A percentile compares a stretch with the other conserved stretches of the same genome.
Conservation (phyloP, 1,139 yeast species). For the Yarrowia galli region DNA sequence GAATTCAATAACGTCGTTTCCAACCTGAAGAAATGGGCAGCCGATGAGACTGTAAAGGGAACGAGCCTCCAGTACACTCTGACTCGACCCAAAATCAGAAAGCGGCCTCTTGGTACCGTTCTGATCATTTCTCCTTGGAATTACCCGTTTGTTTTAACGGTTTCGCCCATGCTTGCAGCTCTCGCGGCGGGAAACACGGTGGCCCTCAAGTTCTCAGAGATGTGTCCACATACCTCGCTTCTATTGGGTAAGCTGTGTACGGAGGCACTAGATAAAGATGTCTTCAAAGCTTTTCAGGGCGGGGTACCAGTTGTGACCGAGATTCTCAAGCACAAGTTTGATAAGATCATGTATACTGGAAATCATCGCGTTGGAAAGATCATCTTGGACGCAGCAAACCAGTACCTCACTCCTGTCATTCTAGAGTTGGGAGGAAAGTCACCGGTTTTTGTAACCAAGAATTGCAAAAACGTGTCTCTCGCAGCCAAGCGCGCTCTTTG, state of each 20-base stretch:
- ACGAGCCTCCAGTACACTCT: slow-evolving; percentile 58
- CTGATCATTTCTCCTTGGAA: slow-evolving; percentile 86
- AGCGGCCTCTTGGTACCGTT: slow-evolving; percentile 77
- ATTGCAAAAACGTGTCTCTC: slow-evolving; percentile 53
- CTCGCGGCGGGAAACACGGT: slow-evolving; percentile 88
- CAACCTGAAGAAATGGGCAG: slow-evolving; percentile 66
- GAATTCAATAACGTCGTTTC: slow-evolving; percentile 69
- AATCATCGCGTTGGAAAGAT: slow-evolving; percentile 76
- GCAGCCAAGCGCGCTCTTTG: slow-evolving; percentile 74
- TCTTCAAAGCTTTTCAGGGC: slow-evolving; percentile 74
- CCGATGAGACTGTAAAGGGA: slow-evolving; percentile 59
- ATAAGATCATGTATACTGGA: slow-evolving; percentile 89
- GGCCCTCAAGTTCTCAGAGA: slow-evolving; percentile 80
- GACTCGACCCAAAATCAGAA: slow-evolving; percentile 62
- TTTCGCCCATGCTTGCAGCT: slow-evolving; percentile 79
- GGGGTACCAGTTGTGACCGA: slow-evolving; percentile 72
- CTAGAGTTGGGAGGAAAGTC: slow-evolving; percentile 93
- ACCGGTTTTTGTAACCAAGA: slow-evolving; percentile 73
- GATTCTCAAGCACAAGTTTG: slow-evolving; percentile 71
- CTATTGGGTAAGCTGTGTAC: slow-evolving; percentile 63
- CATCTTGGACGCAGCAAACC: slow-evolving; percentile 30
- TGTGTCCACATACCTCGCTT: slow-evolving; percentile 67
- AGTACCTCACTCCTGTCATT: slow-evolving; percentile 31
- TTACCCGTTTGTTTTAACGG: slow-evolving; percentile 73
- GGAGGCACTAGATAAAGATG: slow-evolving; percentile 61